Conservation (phyloP, 148 eudicot genomes). For the Rhododendron simsii region DNA sequence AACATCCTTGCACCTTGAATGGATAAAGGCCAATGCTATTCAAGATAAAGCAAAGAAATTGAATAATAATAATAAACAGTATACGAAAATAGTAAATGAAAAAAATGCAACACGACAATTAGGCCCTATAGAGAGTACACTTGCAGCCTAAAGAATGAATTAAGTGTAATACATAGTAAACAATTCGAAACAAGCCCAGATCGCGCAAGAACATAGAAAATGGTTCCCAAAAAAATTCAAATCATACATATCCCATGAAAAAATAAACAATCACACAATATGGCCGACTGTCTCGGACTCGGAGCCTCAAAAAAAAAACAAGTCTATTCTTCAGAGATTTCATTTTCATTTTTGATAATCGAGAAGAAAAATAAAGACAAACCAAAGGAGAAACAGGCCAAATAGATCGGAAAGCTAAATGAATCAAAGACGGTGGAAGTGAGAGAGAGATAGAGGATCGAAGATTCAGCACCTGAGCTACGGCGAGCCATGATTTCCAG, state of each 20-base stretch:
- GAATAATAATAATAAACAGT: neutral
- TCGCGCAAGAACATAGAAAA: neutral
- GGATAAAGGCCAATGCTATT: neutral
- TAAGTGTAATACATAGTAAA: neutral
- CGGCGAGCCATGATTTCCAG: slow-evolving; percentile 61
- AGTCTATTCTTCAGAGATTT: neutral
- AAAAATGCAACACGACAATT: neutral
- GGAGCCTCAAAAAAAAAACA: neutral
- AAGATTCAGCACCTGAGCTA: slow-evolving; percentile 45
- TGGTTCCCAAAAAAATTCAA: neutral
- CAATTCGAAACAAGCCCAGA: neutral
- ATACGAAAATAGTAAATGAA: neutral
- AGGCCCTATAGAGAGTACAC: neutral
- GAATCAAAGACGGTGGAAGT: neutral
- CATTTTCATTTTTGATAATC: neutral
- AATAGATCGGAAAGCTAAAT: neutral
- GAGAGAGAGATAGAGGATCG: neutral
- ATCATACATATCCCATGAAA: neutral
- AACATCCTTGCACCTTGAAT: neutral
- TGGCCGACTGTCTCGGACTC: neutral
- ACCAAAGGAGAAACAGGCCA: neutral
- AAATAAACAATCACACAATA: neutral
- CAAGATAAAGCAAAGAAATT: neutral
- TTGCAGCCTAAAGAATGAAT: neutral
- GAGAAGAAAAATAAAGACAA: neutral